Evolutionary conservation across 345 rosid species (phyloP).

Genomic region (Abelmoschus esculentus): DNA sequence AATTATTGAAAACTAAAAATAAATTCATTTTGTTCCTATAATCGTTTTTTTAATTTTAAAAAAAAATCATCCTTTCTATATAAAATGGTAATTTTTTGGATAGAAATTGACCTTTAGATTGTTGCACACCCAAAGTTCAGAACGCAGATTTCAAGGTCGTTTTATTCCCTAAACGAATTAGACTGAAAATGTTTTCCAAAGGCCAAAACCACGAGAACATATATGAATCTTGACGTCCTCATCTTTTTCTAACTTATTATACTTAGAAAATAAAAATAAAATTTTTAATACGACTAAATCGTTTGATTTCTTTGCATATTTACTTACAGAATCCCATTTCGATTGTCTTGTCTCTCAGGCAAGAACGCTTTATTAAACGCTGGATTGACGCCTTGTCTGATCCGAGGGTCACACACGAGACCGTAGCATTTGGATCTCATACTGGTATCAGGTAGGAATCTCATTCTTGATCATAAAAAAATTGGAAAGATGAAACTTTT

Average conservation of each 20-base stretch:
- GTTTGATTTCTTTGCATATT: not conserved
- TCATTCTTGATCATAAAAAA: not conserved
- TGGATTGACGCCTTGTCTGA: constrained; percentile 74
- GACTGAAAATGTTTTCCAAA: not conserved
- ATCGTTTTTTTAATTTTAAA: too few species aligned
- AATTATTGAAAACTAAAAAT: too few species aligned
- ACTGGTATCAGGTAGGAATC: constrained; percentile 65
- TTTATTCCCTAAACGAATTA: not conserved
- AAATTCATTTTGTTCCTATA: too few species aligned
- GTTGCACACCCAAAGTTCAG: too few species aligned
- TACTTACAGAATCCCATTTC: not conserved
- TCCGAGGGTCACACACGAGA: constrained; percentile 74
- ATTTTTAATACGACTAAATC: too few species aligned
- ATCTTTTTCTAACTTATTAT: not conserved
- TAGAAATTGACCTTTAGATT: too few species aligned
- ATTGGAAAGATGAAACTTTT: not conserved
- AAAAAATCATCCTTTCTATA: too few species aligned
- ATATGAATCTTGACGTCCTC: constrained; percentile 9
- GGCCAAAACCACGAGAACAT: not conserved
- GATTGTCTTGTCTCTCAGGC: constrained; percentile 37
- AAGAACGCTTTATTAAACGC: constrained; percentile 68
- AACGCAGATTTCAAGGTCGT: not conserved
- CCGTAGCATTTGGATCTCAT: constrained; percentile 76
- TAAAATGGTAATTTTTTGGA: too few species aligned
- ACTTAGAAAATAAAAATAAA: not conserved